Evolutionary conservation across 2,329 filamentous ascomycete genomes (phyloP).

Genomic region (Colletotrichum eremochloae): DNA sequence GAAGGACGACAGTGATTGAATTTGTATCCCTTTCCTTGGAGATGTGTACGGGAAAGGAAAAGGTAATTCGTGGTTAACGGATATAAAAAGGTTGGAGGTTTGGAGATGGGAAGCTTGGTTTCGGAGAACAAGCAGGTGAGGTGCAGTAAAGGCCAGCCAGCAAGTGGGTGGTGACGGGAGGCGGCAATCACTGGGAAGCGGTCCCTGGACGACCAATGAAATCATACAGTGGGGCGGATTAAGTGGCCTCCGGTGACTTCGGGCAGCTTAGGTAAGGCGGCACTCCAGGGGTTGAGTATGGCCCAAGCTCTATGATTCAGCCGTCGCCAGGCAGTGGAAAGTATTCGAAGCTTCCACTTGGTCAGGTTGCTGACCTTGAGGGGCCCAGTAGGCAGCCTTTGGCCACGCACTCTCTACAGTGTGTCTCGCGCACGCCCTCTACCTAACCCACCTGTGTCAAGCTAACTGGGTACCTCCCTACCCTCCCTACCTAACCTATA

Average conservation of each 20-base stretch:
- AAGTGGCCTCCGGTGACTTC: slow-evolving; percentile 41
- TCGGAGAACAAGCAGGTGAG: slow-evolving; percentile 31
- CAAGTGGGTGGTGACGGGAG: slow-evolving; percentile 30
- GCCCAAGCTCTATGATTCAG: slow-evolving; percentile 43
- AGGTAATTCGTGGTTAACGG: slow-evolving; percentile 34
- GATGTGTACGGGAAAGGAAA: slow-evolving; percentile 22
- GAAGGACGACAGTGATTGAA: slow-evolving; percentile 11
- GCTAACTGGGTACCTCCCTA: not conserved
- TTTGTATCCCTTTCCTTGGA: slow-evolving; percentile 31
- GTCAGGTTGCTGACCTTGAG: slow-evolving; percentile 37
- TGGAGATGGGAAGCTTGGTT: slow-evolving; percentile 34
- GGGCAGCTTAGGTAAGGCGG: slow-evolving; percentile 37
- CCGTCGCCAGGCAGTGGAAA: slow-evolving; percentile 39
- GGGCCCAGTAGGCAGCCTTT: slow-evolving; percentile 34
- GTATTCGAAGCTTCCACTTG: slow-evolving; percentile 44
- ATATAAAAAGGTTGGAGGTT: slow-evolving; percentile 38
- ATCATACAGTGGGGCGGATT: slow-evolving; percentile 43
- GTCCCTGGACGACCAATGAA: slow-evolving; percentile 42
- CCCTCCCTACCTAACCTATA: too few relatives aligned
- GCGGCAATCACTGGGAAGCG: slow-evolving; percentile 37
- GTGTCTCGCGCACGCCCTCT: slow-evolving; percentile 24
- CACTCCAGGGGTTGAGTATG: slow-evolving; percentile 21
- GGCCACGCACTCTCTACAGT: slow-evolving; percentile 36
- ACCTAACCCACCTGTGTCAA: slow-evolving; percentile 5
- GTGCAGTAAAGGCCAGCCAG: slow-evolving; percentile 37